Evolutionary conservation across 257 asterid species (phyloP), one percentile per base, ranked within the genome.

Genomic region (Capsicum pubescens): DNA sequence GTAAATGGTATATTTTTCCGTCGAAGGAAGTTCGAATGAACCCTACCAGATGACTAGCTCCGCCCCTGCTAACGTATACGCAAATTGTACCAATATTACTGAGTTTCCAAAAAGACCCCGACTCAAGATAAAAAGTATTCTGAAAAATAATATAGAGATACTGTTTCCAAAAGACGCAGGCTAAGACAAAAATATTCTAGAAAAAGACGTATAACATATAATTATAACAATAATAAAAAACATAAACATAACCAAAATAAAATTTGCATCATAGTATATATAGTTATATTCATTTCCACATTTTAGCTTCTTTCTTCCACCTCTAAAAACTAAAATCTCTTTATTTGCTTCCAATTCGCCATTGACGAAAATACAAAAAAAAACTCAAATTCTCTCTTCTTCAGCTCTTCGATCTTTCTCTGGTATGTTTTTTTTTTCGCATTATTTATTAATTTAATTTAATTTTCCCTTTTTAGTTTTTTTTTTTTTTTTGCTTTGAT

Each of bases 331-430:
- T 42, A 70, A 70, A 70, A 70, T 72, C 80, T 72, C 48, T 26
- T 63, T 1, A 26, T 39, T 36, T 69, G 68, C 32, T 71, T 19
- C 32, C 54, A 55, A 44, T 71, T 71, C n/a, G 17, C 39, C 58
- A 72, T 46, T 72, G 57, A 72, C 80, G 48, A 46, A 46, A 69
- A 32, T 15, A 44, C 19, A 10, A 11, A 0, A 15, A 44, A 72
- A 46, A 57, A 46, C 80, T 72, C 44, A 39, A 39, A 15, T 46
- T 44, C 32, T 46, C 80, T 72, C 10, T 11, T 58, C 80, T 72
- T 72, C 42, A 72, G 39, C 39, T 72, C 59, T 71, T 72, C 80
- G 80, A 72, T 72, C 80, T n/a, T 72, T 57, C 46, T 72, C 39
- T 2, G 58, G 58, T 70, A 72, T n/a, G 32, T 16, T 2, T 42